phyloP scores from a whole-genome alignment of 257 asterid genomes.

The Dorcoceras hygrometricum region DNA sequence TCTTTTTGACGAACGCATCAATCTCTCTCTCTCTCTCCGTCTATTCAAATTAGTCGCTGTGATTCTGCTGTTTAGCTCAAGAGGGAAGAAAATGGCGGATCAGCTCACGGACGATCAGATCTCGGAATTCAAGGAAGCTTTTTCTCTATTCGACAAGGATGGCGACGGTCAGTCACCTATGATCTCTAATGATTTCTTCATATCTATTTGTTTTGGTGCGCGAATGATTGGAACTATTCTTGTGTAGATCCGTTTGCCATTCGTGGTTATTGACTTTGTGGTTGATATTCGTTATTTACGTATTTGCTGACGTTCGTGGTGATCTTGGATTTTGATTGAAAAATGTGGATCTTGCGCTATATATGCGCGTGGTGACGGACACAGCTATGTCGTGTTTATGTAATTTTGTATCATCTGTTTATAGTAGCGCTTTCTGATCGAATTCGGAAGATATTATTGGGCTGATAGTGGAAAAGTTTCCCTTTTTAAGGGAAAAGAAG shows the following conservation, averaged over 20 bases:
- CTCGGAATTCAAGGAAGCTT: conserved; percentile 19
- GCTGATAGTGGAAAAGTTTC: neutral
- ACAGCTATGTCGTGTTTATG: neutral
- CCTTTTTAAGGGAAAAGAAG: neutral
- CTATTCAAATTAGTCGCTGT: neutral
- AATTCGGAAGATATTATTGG: neutral
- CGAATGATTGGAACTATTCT: neutral
- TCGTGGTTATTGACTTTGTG: neutral
- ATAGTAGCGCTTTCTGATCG: neutral
- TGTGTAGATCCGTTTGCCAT: neutral
- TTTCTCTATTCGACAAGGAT: conserved; percentile 21
- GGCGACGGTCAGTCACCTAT: conserved; percentile 17
- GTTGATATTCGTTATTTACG: neutral
- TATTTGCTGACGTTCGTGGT: neutral
- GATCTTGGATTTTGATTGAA: neutral
- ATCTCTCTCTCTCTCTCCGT: neutral
- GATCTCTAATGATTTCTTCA: neutral
- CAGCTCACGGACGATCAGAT: conserved; percentile 19
- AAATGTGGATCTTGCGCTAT: neutral
- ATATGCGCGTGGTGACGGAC: neutral
- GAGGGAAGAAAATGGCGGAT: conserved; percentile 19
- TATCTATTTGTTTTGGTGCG: neutral
- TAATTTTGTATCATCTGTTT: no score
- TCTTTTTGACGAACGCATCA: neutral
- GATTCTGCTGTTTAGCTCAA: neutral